Evolutionary conservation across 139 green algal genomes (phyloP), one percentile per base, ranked within the genome.

Genomic region (Coelastrella sp.): DNA sequence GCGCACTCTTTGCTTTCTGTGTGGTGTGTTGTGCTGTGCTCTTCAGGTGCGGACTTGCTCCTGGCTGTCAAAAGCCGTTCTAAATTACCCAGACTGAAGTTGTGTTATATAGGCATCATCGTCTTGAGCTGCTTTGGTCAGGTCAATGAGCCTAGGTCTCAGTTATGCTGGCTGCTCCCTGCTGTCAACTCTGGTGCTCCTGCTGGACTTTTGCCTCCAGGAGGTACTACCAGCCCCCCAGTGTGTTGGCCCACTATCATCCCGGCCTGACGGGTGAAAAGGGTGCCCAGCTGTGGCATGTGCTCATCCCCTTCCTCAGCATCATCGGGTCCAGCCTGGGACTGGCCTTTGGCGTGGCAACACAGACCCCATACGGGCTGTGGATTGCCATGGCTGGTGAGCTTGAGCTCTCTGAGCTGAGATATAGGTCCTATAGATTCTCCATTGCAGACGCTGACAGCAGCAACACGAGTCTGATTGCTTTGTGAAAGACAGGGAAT

Each of bases 1-100:
- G 86, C 56, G 86, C 86, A 49, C 86, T 90, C 6, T 90, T 90
- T 70, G 86, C 86, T 12, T 90, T 90, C 75, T 84, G 75, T 66
- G 73, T 84, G 24, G 86, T 90, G 15, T 70, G 19, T 0, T 17
- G 12, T 9, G 86, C 58, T 25, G 74, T 84, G 8, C 61, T 90
- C 4, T 90, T 90, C 86, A 90, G 86, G 86, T 89, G 66, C 12
- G 84, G 35, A 73, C 24, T 59, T 22, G 63, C 63, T 22, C 0
- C 35, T 49, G 35, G 35, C 35, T 49, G 35, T 49, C 35, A 49
- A 49, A 49, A 49, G 35, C 35, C 1, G 3, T 49, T 1, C 3
- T 49, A 49, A 49, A 5, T 3, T 49, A 49, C 35, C 35, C 35
- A 49, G 35, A 49, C 35, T 49, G 15, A 14, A 72, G 63, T 17